phyloP scores from a whole-genome alignment of 73 alveolate species.

The Paramecium primaurelia region DNA sequence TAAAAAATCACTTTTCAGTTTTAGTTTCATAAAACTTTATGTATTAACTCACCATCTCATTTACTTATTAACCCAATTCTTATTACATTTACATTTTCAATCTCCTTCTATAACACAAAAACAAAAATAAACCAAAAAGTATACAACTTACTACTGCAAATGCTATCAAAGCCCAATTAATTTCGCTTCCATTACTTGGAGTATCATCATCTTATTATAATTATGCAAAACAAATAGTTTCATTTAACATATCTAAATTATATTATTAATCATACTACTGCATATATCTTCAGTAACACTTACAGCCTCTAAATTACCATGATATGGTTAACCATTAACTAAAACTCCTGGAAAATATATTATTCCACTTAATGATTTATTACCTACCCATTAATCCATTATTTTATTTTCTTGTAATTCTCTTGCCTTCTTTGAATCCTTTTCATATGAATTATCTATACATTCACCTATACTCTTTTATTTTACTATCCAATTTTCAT shows the following conservation, averaged over 20 bases:
- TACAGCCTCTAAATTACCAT: background rate
- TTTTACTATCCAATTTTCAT: background rate
- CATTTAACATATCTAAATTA: background rate
- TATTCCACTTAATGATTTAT: background rate
- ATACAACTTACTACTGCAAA: background rate
- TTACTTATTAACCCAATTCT: background rate
- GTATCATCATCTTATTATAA: background rate
- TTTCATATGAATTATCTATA: background rate
- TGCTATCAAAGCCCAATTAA: background rate
- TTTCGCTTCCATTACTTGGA: background rate
- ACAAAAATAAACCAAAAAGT: background rate
- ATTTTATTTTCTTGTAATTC: background rate
- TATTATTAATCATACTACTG: background rate
- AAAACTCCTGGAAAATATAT: background rate
- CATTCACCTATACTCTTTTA: background rate
- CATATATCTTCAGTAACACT: background rate
- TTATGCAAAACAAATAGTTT: background rate
- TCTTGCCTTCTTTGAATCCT: background rate
- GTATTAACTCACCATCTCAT: constrained; percentile 33
- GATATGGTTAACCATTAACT: background rate
- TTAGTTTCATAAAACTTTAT: constrained; percentile 26
- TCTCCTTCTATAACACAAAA: background rate
- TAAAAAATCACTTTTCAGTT: background rate
- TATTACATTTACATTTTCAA: background rate
- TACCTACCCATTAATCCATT: background rate